Conservation (phyloP, 179 eudicot genomes). For the Monotropa hypopitys region DNA sequence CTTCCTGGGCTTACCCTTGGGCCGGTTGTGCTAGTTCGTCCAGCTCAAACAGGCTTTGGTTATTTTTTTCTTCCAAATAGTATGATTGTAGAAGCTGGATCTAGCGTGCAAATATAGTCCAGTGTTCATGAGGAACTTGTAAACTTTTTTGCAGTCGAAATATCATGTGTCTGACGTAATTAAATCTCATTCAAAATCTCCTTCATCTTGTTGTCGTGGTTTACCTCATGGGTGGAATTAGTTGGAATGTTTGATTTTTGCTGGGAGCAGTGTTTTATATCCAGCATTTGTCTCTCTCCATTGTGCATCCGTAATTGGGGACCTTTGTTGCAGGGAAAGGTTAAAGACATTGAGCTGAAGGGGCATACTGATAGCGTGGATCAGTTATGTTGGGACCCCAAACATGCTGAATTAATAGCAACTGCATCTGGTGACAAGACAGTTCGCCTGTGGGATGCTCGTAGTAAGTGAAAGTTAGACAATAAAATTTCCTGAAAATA, state of each 20-base stretch:
- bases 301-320: not conserved
- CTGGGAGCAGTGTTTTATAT: not conserved
- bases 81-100: not conserved
- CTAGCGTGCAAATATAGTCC: not conserved
- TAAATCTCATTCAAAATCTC: not conserved
- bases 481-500: not conserved
- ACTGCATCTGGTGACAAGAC: constrained; percentile 98
- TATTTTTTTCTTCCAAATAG: not conserved
- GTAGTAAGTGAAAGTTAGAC: constrained; percentile 46
- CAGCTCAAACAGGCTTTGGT: not conserved
- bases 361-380: constrained; percentile 98
- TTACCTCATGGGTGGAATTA: not conserved
- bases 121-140: not conserved
- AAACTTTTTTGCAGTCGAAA: not conserved
- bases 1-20: too few relatives aligned
- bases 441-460: constrained; percentile 97
- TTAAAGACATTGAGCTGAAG: constrained; percentile 77
- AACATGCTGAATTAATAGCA: constrained; percentile 79
- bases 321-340: constrained; percentile 54
- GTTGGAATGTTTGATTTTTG: not conserved
- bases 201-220: not conserved
- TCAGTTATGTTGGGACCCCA: constrained; percentile 98
- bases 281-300: not conserved
- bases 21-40: not conserved
- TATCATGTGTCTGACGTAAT: not conserved